Evolutionary conservation across 192 early-diverging fungal species (phyloP).

Genomic region (Coemansia asiatica): DNA sequence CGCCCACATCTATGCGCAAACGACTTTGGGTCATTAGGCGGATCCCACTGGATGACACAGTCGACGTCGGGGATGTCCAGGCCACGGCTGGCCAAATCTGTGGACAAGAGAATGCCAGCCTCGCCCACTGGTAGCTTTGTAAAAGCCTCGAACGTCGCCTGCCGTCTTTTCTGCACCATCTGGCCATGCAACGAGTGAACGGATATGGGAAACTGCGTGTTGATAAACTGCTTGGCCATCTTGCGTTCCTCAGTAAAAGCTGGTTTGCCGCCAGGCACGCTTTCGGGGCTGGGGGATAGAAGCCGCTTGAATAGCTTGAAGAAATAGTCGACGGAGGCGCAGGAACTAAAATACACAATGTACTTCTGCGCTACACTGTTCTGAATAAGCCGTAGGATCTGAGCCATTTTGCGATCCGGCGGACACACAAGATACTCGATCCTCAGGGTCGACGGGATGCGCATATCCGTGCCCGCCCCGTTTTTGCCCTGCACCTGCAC

Average conservation of each 20-base stretch:
- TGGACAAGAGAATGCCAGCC: constrained; percentile 82
- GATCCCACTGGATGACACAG: constrained; percentile 90
- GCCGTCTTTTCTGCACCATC: constrained; percentile 86
- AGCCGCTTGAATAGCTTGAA: constrained; percentile 61
- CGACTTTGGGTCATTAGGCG: constrained; percentile 93
- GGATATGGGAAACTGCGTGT: constrained; percentile 18
- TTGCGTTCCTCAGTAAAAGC: constrained; percentile 27
- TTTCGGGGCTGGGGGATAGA: constrained; percentile 18
- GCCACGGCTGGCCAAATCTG: constrained; percentile 94
- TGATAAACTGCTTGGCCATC: constrained; percentile 15
- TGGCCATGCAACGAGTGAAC: constrained; percentile 83
- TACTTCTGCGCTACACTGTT: constrained; percentile 68
- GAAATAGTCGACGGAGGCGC: constrained; percentile 95
- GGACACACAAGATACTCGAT: constrained; percentile 76
- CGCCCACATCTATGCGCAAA: constrained; percentile 96
- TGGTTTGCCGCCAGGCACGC: constrained; percentile 44
- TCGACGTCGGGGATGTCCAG: constrained; percentile 96
- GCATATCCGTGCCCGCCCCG: constrained; percentile 12
- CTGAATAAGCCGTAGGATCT: constrained; percentile 68
- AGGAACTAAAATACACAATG: constrained; percentile 95
- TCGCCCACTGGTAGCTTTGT: constrained; percentile 62
- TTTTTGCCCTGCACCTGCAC: constrained; percentile 78
- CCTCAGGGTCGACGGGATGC: constrained; percentile 54
- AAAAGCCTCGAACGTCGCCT: constrained; percentile 77
- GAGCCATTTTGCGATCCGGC: constrained; percentile 79